Evolutionary conservation across 139 green algal genomes (phyloP), one percentile per base, ranked within the genome.

Genomic region (Haematococcus lacustris): DNA sequence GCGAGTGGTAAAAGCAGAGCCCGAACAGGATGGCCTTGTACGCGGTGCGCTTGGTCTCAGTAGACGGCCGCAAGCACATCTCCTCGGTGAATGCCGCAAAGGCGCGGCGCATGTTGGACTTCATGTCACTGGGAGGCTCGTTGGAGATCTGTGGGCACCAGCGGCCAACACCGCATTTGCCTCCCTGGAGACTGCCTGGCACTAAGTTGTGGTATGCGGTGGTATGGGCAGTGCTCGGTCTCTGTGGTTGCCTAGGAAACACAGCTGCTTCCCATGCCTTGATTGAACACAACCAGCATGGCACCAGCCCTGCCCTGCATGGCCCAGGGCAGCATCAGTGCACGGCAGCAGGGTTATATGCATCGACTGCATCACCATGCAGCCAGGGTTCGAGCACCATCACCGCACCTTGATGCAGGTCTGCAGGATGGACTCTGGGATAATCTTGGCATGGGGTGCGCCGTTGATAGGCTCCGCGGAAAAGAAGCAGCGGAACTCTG

Each of bases 401-500:
- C n/a, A n/a, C n/a, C 67, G 6, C 41, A 72, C 67, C 67, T 85
- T 85, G 73, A 92, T 91, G 76, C 88, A 91, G 1, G 81, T 89
- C 82, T 93, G 88, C 68, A 95, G 76, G 75, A 95, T 92, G 66
- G 77, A 88, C 83, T 95, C 90, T 9, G 90, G 90, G 32, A 95
- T 83, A 73, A 95, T 93, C 39, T 85, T 81, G 57, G 79, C 91
- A 25, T 91, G 85, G 0, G 91, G 91, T 13, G 89, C 89, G 43
- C 90, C 89, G 57, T 90, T 90, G 82, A 97, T 97, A 62, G 91
- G 90, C 88, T 97, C 91, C 21, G 91, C 91, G 9, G 74, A 88
- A 80, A 95, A 94, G 81, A 97, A 95, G 86, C 90, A 95, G 59
- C 90, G 84, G 90, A 96, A 96, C 76, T 92, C 88, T 5, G 81